These are phyloP conservation scores for Microdochium paspali DNA, from an alignment of 2,329 filamentous ascomycete species.

Conservation along the genomic window DNA sequence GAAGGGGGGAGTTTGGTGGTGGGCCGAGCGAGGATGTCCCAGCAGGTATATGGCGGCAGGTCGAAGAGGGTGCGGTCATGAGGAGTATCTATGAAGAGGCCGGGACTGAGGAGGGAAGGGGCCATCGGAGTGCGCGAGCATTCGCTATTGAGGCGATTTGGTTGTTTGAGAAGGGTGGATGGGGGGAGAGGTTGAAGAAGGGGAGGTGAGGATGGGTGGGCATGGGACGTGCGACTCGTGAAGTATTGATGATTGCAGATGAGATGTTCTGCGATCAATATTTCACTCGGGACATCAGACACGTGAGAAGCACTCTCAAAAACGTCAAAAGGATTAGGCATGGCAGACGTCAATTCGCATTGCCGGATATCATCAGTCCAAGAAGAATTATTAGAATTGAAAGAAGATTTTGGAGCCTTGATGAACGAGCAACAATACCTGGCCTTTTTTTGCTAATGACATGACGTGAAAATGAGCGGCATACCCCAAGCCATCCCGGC, in stretches of 20 bases:
- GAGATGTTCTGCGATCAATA: too few species aligned
- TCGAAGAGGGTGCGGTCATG: conserved; percentile 69
- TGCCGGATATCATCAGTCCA: background rate
- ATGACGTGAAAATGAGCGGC: background rate
- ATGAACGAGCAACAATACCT: background rate
- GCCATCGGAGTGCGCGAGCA: conserved; percentile 70
- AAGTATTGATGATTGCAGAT: too few species aligned
- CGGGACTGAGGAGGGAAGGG: conserved; percentile 48
- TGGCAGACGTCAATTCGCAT: too few species aligned
- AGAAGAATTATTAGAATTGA: conserved; percentile 1
- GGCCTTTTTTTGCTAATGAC: background rate
- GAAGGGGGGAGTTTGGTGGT: conserved; percentile 61
- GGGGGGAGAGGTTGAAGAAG: conserved; percentile 50
- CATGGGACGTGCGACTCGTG: too few species aligned
- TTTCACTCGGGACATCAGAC: too few species aligned
- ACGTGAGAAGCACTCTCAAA: too few species aligned
- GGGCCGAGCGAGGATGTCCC: conserved; percentile 56
- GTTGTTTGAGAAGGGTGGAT: conserved; percentile 67
- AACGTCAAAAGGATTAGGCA: too few species aligned
- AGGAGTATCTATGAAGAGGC: conserved; percentile 72
- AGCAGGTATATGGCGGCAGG: conserved; percentile 71
- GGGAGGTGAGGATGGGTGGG: conserved; percentile 35
- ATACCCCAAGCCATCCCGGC: too few species aligned
- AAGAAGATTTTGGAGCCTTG: background rate
- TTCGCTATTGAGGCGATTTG: conserved; percentile 87